Base-by-base conservation (phyloP, 2,329 filamentous ascomycete species). In the Alternaria sp. region DNA sequence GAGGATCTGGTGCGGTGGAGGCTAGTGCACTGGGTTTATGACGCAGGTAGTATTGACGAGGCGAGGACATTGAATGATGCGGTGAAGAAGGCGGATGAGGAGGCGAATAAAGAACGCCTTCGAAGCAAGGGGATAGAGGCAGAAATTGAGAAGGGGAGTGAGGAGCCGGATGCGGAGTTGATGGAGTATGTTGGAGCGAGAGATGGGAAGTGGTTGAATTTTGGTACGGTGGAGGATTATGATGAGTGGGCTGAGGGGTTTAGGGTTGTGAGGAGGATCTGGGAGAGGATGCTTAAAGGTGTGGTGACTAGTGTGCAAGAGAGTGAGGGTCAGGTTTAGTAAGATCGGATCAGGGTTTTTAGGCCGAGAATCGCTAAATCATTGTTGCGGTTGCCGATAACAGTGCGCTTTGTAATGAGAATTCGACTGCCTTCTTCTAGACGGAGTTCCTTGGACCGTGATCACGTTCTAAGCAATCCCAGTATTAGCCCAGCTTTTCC, bases 121-220 rank as follows among this genome's bases (percentile, higher is more conserved):
- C 3, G 46, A n/a, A 1, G 5, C 6, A 5, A 30, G 28, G 12
- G n/a, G n/a, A n/a, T n/a, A n/a, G n/a, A n/a, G n/a, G n/a, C n/a
- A n/a, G n/a, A n/a, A n/a, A n/a, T n/a, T n/a, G n/a, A n/a, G n/a
- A n/a, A n/a, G n/a, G n/a, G n/a, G n/a, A n/a, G n/a, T 12, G 20
- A 40, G 6, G 45, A 45, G 11, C 3, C 44, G 14, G 40, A 40
- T 14, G 20, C 28, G 0, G 28, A 46, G 5, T 27, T 34, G 4
- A 59, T 63, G 32, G 27, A 56, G 6, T 34, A 36, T 5, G 51
- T 68, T 4, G 64, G 60, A 4, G 50, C 46, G 14, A 41, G 38
- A 16, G 16, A 25, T 0, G 67, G 67, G 0, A 25, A 10, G 49
- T 68, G 67, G 67, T 12, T 65, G n/a, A 49, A 55, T 9, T 20